phyloP scores from a whole-genome alignment of 1,284 basidiomycete genomes.

The Apiotrichum sp. region DNA sequence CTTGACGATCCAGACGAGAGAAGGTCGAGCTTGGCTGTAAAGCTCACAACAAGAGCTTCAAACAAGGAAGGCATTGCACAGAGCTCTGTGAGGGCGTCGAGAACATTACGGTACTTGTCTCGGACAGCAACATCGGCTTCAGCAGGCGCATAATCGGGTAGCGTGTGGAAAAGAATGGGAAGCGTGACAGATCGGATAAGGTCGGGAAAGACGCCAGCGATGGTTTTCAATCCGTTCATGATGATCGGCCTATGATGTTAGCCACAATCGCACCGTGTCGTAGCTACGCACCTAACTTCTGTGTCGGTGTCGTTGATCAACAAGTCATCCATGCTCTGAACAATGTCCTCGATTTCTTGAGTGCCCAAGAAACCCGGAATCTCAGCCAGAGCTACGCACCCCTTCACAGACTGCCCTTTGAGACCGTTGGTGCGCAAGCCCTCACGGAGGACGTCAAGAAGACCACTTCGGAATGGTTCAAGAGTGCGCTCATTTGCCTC shows the following conservation, averaged over 20 bases:
- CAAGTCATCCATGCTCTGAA: conserved; percentile 65
- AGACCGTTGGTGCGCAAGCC: conserved; percentile 49
- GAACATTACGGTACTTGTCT: conserved; percentile 60
- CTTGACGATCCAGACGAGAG: conserved; percentile 31
- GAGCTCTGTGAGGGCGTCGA: conserved; percentile 67
- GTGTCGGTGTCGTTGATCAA: conserved; percentile 57
- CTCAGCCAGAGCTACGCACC: conserved; percentile 58
- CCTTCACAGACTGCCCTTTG: conserved; percentile 54
- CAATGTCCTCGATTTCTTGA: conserved; percentile 71
- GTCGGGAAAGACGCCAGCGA: conserved; percentile 60
- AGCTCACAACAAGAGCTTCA: conserved; percentile 71
- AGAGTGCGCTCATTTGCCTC: conserved; percentile 49
- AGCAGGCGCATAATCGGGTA: conserved; percentile 62
- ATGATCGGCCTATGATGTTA: conserved; percentile 55
- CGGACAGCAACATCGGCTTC: conserved; percentile 57
- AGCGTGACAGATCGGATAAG: conserved; percentile 70
- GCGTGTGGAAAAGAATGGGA: conserved; percentile 66
- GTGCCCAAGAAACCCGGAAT: conserved; percentile 60
- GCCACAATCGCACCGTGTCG: no score
- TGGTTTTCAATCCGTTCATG: conserved; percentile 61
- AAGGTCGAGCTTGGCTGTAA: conserved; percentile 72
- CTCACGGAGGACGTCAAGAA: conserved; percentile 48
- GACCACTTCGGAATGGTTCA: conserved; percentile 64
- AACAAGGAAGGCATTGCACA: conserved; percentile 74
- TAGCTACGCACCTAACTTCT: conserved; percentile 47